These are phyloP conservation scores for Ogataea methanolica DNA, from an alignment of 805 yeast species.

Conservation along the genomic window DNA sequence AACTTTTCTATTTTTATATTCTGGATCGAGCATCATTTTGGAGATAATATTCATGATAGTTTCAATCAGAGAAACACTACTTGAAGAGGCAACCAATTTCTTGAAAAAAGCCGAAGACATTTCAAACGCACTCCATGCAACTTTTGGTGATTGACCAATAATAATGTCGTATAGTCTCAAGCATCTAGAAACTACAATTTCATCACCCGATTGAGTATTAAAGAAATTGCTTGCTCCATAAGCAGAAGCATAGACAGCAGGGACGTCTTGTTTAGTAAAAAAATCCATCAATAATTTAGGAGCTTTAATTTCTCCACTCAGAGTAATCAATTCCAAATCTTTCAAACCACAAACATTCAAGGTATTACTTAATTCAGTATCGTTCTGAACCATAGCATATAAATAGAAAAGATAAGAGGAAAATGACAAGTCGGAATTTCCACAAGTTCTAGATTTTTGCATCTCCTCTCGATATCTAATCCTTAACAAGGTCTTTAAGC, in stretches of 20 bases:
- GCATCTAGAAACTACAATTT: slow-evolving; percentile 20
- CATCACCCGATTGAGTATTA: slow-evolving; percentile 19
- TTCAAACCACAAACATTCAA: slow-evolving; percentile 32
- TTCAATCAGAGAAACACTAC: slow-evolving; percentile 21
- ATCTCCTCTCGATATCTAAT: slow-evolving; percentile 35
- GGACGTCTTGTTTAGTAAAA: neutral
- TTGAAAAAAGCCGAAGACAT: slow-evolving; percentile 14
- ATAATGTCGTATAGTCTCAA: slow-evolving; percentile 15
- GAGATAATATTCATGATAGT: slow-evolving; percentile 20
- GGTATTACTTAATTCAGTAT: slow-evolving; percentile 30
- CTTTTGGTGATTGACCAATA: slow-evolving; percentile 5
- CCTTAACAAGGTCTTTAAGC: slow-evolving; percentile 40
- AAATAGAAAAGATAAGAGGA: slow-evolving; percentile 28
- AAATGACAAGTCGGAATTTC: slow-evolving; percentile 18
- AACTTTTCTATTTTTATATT: slow-evolving; percentile 23
- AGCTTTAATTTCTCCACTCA: slow-evolving; percentile 31
- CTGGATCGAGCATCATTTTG: slow-evolving; percentile 26
- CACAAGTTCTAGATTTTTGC: slow-evolving; percentile 4
- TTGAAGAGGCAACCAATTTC: slow-evolving; percentile 19
- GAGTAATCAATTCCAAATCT: slow-evolving; percentile 26
- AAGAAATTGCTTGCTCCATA: slow-evolving; percentile 18
- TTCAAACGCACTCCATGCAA: slow-evolving; percentile 18
- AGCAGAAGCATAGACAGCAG: slow-evolving; percentile 13
- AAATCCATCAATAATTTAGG: slow-evolving; percentile 30
- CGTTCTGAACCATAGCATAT: slow-evolving; percentile 32